phyloP scores from a whole-genome alignment of 2,329 filamentous ascomycete species.

The Chrysoporthe puriensis region DNA sequence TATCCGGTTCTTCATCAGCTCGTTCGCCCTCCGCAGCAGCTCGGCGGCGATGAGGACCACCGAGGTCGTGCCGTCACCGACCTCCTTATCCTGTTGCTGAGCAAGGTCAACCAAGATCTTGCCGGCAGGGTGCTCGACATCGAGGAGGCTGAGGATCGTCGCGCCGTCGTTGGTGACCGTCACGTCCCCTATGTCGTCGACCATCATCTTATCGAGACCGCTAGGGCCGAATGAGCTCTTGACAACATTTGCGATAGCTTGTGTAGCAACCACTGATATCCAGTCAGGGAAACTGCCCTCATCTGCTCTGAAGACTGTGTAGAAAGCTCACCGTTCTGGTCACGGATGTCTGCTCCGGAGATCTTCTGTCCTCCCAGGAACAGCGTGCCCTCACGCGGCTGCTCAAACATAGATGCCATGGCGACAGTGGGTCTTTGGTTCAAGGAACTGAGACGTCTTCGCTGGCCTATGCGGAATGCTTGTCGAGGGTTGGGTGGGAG shows the following conservation, averaged over 20 bases:
- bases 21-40: slow-evolving; percentile 89
- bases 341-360: slow-evolving; percentile 92
- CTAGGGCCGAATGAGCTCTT: slow-evolving; percentile 98
- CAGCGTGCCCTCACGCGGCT: slow-evolving; percentile 91
- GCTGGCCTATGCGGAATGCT: neutral
- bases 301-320: slow-evolving; percentile 1
- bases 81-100: slow-evolving; percentile 98
- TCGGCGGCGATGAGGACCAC: slow-evolving; percentile 97
- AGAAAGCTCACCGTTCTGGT: slow-evolving; percentile 77
- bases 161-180: slow-evolving; percentile 99
- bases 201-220: slow-evolving; percentile 99
- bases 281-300: slow-evolving; percentile 30
- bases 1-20: slow-evolving; percentile 99
- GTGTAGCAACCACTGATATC: slow-evolving; percentile 79
- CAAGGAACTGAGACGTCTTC: neutral
- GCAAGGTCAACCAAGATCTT: slow-evolving; percentile 98
- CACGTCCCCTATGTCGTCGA: slow-evolving; percentile 98
- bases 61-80: slow-evolving; percentile 96
- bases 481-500: slow-evolving; percentile 4
- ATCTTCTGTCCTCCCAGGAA: slow-evolving; percentile 98
- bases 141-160: slow-evolving; percentile 91
- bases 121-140: slow-evolving; percentile 96
- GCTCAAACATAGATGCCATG: slow-evolving; percentile 97
- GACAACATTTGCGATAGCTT: slow-evolving; percentile 97
- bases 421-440: slow-evolving; percentile 20